Percentiles rank a stretch among this genome's conserved stretches.
Conservation (phyloP, 306 rosid species). For the Prosopis cineraria region DNA sequence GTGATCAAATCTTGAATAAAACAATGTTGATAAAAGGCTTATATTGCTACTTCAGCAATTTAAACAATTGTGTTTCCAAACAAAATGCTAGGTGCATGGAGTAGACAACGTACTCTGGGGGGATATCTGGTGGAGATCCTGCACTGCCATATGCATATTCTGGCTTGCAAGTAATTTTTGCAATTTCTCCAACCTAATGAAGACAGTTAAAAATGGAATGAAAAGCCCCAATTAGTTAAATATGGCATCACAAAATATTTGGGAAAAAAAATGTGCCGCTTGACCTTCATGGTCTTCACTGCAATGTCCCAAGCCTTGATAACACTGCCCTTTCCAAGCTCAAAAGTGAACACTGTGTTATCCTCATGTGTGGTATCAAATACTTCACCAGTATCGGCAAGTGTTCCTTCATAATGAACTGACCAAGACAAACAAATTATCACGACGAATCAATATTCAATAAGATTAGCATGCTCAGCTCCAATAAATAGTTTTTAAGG, state of each 20-base stretch:
- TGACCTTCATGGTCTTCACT: slow-evolving; percentile 90
- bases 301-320: slow-evolving; percentile 98
- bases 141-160: slow-evolving; percentile 93
- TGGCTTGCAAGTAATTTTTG: slow-evolving; percentile 87
- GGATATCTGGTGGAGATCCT: slow-evolving; percentile 97
- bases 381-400: slow-evolving; percentile 80
- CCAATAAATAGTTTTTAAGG: neutral
- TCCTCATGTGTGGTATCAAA: slow-evolving; percentile 94
- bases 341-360: slow-evolving; percentile 89
- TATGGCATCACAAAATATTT: neutral
- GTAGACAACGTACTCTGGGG: slow-evolving; percentile 65
- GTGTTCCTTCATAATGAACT: slow-evolving; percentile 93
- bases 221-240: slow-evolving; percentile 3
- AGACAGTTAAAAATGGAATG: slow-evolving; percentile 34
- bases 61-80: slow-evolving; percentile 6
- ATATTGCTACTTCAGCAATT: neutral
- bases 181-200: slow-evolving; percentile 83
- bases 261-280: neutral
- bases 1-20: neutral
- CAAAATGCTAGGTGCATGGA: slow-evolving; percentile 15
- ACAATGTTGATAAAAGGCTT: neutral
- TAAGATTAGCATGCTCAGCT: neutral
- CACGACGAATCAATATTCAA: neutral
- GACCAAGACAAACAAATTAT: slow-evolving; percentile 37
- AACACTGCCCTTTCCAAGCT: slow-evolving; percentile 86